Base-by-base conservation (phyloP, 371 early-diverging fungal species). In the Rhizopus arrhizus region DNA sequence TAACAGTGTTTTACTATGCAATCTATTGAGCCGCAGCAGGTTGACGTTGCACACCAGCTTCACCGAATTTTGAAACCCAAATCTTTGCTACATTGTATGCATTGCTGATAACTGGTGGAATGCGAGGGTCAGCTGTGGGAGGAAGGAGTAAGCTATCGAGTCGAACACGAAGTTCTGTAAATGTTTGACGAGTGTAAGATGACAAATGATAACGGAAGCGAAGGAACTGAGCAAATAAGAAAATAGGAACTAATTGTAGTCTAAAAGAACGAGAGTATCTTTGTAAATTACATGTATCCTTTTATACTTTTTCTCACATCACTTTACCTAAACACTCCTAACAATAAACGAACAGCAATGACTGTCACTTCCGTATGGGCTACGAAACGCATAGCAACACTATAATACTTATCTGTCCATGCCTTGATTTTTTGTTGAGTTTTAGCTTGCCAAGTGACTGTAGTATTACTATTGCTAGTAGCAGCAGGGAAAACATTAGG, bases 201-300 rank as follows among this genome's bases (percentile, higher is more conserved):
- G 87, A 88, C 35, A 91, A 80, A 74, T 89, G 81, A 68, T 88
- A 93, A 51, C 95, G 86, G 86, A 94, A 87, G 35, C 91, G 85
- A 72, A 95, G 74, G 78, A 95, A 95, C 71, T 92, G 92, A 59
- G 82, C 82, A 68, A 86, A 95, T 35, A 92, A 68, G 47, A 94
- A 66, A 40, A 93, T 90, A 22, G 91, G 85, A 56, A 91, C 83
- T 15, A 89, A 76, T 53, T 83, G 81, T 78, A 91, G 69, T 32
- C 81, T 79, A 80, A 56, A 62, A 15, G 31, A 50, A 10, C 40
- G 2, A 12, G 53, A 43, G 13, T 16, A 13, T 43, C 46, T 15
- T 45, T 45, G 9, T 43, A 43, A 48, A 15, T 15, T 36, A 2
- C 41, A 50, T 33, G 15, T 29, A 32, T 16, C 13, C 52, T 60